Evolutionary conservation across 2,329 filamentous ascomycete genomes (phyloP).

Genomic region (Penicillium sp.): DNA sequence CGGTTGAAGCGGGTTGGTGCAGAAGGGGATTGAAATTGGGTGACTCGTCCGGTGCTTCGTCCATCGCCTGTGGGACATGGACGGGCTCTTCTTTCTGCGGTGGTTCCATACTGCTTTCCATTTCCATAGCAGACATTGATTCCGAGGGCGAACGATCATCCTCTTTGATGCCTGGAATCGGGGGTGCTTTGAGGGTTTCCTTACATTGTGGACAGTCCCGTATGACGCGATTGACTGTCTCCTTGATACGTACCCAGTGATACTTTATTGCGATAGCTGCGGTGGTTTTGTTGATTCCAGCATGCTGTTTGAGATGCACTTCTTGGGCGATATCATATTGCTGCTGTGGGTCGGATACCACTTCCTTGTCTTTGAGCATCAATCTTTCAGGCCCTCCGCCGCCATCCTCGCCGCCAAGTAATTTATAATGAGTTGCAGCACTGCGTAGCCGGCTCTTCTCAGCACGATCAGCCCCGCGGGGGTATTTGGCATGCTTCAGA

Average conservation of each 20-base stretch:
- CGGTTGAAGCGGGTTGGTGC: constrained; percentile 29
- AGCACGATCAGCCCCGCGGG: constrained; percentile 85
- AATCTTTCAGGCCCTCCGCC: constrained; percentile 66
- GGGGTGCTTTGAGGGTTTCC: constrained; percentile 66
- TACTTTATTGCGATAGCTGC: constrained; percentile 90
- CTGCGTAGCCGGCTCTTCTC: constrained; percentile 94
- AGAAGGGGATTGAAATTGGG: constrained; percentile 35
- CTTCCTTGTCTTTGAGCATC: constrained; percentile 97
- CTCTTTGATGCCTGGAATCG: constrained; percentile 30
- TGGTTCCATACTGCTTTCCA: constrained; percentile 19
- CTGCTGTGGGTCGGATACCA: constrained; percentile 82
- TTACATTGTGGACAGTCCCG: constrained; percentile 89
- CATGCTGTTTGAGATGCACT: constrained; percentile 75
- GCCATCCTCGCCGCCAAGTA: constrained; percentile 56
- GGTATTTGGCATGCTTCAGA: constrained; percentile 91
- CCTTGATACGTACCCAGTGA: constrained; percentile 98
- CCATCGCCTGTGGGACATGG: constrained; percentile 22
- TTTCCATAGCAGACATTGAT: constrained; percentile 14
- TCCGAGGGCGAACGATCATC: constrained; percentile 25
- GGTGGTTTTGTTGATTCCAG: constrained; percentile 97
- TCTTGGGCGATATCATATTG: constrained; percentile 87
- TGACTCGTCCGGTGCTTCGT: constrained; percentile 25
- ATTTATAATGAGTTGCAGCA: constrained; percentile 92
- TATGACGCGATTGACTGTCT: constrained; percentile 93
- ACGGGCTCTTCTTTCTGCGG: constrained; percentile 11